Percentiles rank a stretch among this genome's conserved stretches.
Evolutionary conservation across 441 rosid genomes (phyloP).

Genomic region (Sinapis alba): DNA sequence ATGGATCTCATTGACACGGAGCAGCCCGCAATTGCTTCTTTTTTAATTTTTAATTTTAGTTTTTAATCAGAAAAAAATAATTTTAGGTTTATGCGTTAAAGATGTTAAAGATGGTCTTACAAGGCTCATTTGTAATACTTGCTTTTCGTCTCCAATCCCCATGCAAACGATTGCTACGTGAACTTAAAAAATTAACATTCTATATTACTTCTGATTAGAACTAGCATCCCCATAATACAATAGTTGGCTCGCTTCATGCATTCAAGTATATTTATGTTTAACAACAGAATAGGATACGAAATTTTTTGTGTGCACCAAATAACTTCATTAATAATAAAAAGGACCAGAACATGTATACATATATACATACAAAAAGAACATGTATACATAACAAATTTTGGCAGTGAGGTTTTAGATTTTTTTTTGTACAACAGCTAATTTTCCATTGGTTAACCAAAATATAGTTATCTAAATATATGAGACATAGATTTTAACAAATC

Average conservation of each 20-base stretch:
- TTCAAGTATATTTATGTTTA: not conserved
- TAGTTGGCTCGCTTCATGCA: not conserved
- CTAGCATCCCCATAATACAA: not conserved
- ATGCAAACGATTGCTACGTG: constrained; percentile 10
- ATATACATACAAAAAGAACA: not conserved
- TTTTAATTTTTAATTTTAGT: no score
- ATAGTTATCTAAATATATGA: not conserved
- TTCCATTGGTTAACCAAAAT: not conserved
- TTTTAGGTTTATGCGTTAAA: no score
- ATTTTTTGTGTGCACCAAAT: not conserved
- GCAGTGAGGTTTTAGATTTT: not conserved
- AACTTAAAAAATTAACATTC: not conserved
- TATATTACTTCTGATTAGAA: not conserved
- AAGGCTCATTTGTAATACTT: not conserved
- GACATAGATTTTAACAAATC: not conserved
- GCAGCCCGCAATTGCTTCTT: no score
- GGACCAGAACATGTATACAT: no score
- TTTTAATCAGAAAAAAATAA: no score
- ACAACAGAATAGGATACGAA: not conserved
- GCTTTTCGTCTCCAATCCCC: constrained; percentile 26
- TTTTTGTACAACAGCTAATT: not conserved
- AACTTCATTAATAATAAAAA: no score
- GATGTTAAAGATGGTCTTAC: no score
- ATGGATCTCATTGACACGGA: no score
- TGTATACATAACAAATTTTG: not conserved